Base-by-base conservation (phyloP, 202 grass and related monocot genomes). In the Carex sylvatica region DNA sequence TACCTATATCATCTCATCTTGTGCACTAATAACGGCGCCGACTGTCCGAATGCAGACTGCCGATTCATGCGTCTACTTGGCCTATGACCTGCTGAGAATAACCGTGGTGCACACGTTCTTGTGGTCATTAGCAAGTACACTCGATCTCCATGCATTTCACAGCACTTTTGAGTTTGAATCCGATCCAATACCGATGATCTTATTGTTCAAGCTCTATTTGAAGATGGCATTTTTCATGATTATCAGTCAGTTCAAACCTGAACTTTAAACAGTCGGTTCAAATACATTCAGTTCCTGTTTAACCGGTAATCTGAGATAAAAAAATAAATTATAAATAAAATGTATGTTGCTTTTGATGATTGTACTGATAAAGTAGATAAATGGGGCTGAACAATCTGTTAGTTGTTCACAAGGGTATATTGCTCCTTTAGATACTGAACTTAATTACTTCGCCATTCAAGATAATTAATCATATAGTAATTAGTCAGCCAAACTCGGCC, bases 21-120 rank as follows among this genome's bases (percentile, higher is more conserved):
- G 54, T 75, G 47, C 71, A 75, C 24, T 18, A 74, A 71, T 38
- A 38, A 33, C 15, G 16, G 35, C 9, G 68, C 65, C 6, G 74
- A 86, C 69, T 66, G 67, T 70, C 49, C 33, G 19, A 4, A 72
- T 9, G 52, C 72, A 15, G 84, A 86, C 77, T 86, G 78, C 47
- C 77, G 61, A 60, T 77, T 86, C 65, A 62, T 79, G 36, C 78
- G 73, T 58, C 77, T 64, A 24, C 53, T 74, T 49, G 46, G 10
- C 46, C 46, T 12, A 49, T 11, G 10, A 13, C 46, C 2, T 49
- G 65, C 86, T 35, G 58, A 85, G 58, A 81, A 85, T 1, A 69
- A 20, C n/a, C 1, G 56, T 14, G 65, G 65, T 19, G 28, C 80
- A 28, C 46, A 62, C 10, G 26, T 72, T 26, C 49, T 72, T 22